Percentiles rank a stretch among this genome's conserved stretches.
Conservation (phyloP, 139 green algal genomes). For the Chlamydomonas asymmetrica region DNA sequence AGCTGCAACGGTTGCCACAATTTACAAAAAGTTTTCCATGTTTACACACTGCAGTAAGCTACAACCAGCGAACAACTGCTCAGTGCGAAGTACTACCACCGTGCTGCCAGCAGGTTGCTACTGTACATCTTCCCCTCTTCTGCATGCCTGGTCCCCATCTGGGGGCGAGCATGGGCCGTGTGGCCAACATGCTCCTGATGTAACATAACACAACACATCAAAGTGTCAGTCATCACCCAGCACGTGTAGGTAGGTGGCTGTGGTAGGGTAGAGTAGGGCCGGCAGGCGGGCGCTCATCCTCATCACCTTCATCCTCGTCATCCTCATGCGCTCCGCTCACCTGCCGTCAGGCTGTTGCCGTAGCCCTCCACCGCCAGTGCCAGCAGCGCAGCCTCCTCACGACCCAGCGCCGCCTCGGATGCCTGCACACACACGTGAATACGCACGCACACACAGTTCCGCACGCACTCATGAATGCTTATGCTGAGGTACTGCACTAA, state of each 20-base stretch:
- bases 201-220: no score
- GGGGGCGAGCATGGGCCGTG: neutral
- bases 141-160: no score
- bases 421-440: constrained; percentile 58
- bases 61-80: neutral
- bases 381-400: neutral
- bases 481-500: neutral
- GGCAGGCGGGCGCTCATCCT: neutral
- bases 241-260: neutral
- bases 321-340: neutral
- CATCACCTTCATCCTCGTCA: neutral
- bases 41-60: neutral
- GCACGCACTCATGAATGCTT: neutral
- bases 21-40: neutral
- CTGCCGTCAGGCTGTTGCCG: constrained; percentile 8
- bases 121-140: no score
- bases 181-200: neutral
- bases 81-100: neutral
- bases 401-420: constrained; percentile 57
- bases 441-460: constrained; percentile 40
- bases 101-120: no score
- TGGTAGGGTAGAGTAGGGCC: neutral
- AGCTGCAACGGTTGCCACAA: neutral
- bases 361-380: neutral
- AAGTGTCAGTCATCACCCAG: neutral